Base-by-base conservation (phyloP, 179 eudicot species). In the Amaranthus tricolor region DNA sequence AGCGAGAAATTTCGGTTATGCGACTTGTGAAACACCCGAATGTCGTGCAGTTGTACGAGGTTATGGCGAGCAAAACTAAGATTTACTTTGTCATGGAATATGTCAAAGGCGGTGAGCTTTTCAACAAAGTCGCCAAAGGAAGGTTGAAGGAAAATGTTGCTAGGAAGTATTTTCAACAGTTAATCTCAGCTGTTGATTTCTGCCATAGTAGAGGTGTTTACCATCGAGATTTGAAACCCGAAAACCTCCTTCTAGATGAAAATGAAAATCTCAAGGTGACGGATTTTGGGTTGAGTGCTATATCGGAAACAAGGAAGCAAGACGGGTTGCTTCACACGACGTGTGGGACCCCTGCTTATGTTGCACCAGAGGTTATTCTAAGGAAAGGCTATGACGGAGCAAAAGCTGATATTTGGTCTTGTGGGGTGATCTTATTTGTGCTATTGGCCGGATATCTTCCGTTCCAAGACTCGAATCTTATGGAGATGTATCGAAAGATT, bases 331-430 rank as follows among this genome's bases (percentile, higher is more conserved):
- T 88, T 57, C 92, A 88, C 66, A 88, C 92, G 1, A 85, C 87
- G 3, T 88, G 92, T 80, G 92, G 92, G 73, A 88, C 92, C 12
- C 90, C 92, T 44, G 87, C 90, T 12, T 88, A 88, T 77, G 92
- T 87, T 40, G 86, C 90, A 43, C 92, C 92, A 0, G 92, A 88
- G 76, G 87, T 88, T 63, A 86, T 86, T 70, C 77, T 76, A 49
- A 61, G 86, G 76, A 86, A 79, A 70, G 92, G 92, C 40, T 88
- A 88, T 70, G 87, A 88, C 58, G 92, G 90, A 49, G 85, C 88
- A 0, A 88, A 88, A 83, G 88, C 89, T 9, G 92, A 88, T 82
- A 82, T 88, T 11, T 88, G 90, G 92, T 88, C 92, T 8, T 86
- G 92, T 82, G 92, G 92, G 56, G 87, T 88, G 6, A 70, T 88